Evolutionary conservation across 805 yeast genomes (phyloP).

Genomic region (Candida lessepsii): DNA sequence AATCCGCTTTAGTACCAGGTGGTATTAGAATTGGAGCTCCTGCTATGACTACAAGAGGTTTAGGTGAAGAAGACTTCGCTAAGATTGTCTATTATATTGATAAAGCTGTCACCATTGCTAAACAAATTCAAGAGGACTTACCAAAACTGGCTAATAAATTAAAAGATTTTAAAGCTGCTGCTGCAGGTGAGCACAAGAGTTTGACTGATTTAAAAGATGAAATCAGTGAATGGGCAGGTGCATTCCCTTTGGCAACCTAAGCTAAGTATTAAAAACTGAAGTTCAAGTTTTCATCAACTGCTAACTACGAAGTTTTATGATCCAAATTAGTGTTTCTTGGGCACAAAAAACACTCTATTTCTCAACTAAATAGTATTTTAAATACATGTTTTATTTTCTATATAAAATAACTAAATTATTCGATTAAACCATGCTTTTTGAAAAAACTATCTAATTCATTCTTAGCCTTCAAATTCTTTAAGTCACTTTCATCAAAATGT

Average conservation of each 20-base stretch:
- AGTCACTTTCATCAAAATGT: constrained; percentile 55
- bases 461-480: constrained; percentile 36
- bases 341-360: constrained; percentile 6
- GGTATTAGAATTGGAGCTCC: constrained; percentile 98
- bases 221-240: constrained; percentile 88
- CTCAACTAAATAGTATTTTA: constrained; percentile 10
- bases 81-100: constrained; percentile 79
- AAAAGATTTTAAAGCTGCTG: constrained; percentile 89
- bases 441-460: constrained; percentile 36
- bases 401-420: neutral
- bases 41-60: constrained; percentile 97
- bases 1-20: constrained; percentile 92
- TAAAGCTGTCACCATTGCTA: constrained; percentile 74
- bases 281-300: constrained; percentile 3
- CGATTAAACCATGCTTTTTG: constrained; percentile 22
- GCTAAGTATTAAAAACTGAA: neutral
- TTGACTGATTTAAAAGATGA: constrained; percentile 69
- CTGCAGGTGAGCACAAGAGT: constrained; percentile 62
- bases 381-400: constrained; percentile 7
- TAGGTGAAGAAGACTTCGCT: constrained; percentile 72
- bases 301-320: neutral
- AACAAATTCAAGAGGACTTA: constrained; percentile 68
- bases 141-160: constrained; percentile 93
- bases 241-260: constrained; percentile 58
- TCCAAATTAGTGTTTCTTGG: constrained; percentile 1